Conservation (phyloP, 768 basidiomycete genomes). For the Clathrus columnatus region DNA sequence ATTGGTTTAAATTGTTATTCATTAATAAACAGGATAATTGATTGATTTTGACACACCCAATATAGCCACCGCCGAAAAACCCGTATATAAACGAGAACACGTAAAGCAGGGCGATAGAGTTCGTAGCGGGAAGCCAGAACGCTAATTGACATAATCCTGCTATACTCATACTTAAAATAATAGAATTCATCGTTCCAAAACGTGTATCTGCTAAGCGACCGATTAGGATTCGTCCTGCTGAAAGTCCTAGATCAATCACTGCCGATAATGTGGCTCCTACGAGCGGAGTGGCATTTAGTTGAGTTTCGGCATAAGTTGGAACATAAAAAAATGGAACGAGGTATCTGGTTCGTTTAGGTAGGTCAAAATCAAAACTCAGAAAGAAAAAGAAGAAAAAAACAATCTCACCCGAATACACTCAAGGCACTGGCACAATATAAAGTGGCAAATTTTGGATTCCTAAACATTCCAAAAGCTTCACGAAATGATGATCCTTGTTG, state of each 20-base stretch:
- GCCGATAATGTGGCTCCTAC: constrained; percentile 5
- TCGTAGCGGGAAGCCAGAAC: constrained; percentile 4
- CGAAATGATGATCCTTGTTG: constrained; percentile 3
- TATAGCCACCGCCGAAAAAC: constrained; percentile 7
- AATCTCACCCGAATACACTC: constrained; percentile 7
- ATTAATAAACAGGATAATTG: neutral
- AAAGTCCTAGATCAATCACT: constrained; percentile 1
- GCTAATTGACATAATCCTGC: constrained; percentile 4
- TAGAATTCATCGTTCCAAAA: constrained; percentile 4
- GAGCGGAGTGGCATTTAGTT: neutral
- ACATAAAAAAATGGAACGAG: constrained; percentile 3
- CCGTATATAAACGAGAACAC: constrained; percentile 5
- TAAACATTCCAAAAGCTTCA: constrained; percentile 1
- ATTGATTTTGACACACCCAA: neutral
- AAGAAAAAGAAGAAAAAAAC: neutral
- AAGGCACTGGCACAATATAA: constrained; percentile 7
- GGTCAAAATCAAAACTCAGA: neutral
- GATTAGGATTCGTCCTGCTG: neutral
- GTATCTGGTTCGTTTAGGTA: too few relatives aligned
- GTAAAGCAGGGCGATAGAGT: constrained; percentile 4
- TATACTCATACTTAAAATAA: neutral
- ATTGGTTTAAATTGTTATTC: neutral
- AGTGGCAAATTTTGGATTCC: constrained; percentile 4
- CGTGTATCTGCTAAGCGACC: constrained; percentile 1
- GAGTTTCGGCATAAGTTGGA: constrained; percentile 2